phyloP scores from a whole-genome alignment of 2,329 filamentous ascomycete genomes.

The Colletotrichum sp. region DNA sequence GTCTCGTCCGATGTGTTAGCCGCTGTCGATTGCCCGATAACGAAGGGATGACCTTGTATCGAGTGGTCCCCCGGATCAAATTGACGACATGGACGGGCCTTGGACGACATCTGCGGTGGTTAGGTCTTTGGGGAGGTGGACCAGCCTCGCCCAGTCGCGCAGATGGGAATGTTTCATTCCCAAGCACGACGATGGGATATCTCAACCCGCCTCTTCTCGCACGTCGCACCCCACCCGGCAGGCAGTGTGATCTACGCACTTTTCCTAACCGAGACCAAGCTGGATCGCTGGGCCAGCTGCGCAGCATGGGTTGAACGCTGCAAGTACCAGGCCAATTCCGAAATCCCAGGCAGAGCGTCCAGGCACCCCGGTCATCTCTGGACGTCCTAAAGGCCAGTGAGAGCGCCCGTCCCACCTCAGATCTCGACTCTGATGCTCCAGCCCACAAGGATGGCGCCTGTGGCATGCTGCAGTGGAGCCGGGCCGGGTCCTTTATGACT shows the following conservation, averaged over 20 bases:
- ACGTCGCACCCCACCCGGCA: slow-evolving; percentile 4
- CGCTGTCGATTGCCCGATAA: slow-evolving; percentile 14
- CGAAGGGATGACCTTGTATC: slow-evolving; percentile 17
- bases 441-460: neutral
- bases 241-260: slow-evolving; percentile 18
- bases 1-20: slow-evolving; percentile 5
- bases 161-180: slow-evolving; percentile 20
- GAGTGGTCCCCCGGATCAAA: neutral
- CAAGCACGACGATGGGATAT: slow-evolving; percentile 17
- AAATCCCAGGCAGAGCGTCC: neutral
- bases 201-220: neutral
- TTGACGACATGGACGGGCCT: neutral
- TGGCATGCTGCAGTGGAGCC: neutral
- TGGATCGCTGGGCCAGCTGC: slow-evolving; percentile 13
- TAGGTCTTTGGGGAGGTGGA: neutral
- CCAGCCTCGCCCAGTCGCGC: slow-evolving; percentile 16
- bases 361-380: neutral
- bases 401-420: neutral
- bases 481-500: neutral
- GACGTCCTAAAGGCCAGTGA: neutral
- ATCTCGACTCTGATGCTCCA: neutral
- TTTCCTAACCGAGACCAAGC: slow-evolving; percentile 14
- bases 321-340: neutral
- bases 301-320: neutral
- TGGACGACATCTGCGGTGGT: neutral